phyloP scores from a whole-genome alignment of 2,329 filamentous ascomycete species.

The Fusarium floridanum region DNA sequence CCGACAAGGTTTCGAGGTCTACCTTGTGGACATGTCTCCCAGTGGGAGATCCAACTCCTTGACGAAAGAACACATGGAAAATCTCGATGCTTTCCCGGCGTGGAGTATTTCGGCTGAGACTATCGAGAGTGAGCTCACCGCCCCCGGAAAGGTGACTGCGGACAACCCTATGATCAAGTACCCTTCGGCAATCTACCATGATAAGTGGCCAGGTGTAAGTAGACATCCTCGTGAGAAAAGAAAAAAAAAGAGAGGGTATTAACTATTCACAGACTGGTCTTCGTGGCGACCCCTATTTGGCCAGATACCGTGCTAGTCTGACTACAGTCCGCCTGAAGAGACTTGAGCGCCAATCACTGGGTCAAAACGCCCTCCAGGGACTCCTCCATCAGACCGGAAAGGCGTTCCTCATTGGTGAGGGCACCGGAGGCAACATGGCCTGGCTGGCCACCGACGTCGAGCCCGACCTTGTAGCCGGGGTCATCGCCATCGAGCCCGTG shows the following conservation, averaged over 20 bases:
- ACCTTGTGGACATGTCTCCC: slow-evolving; percentile 58
- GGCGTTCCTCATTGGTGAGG: slow-evolving; percentile 63
- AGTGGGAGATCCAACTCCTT: slow-evolving; percentile 53
- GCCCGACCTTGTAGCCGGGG: slow-evolving; percentile 61
- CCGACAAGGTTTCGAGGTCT: slow-evolving; percentile 56
- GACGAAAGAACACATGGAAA: too few species aligned
- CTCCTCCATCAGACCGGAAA: slow-evolving; percentile 59
- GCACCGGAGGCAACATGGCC: slow-evolving; percentile 60
- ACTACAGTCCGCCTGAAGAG: slow-evolving; percentile 51
- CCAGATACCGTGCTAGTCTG: slow-evolving; percentile 60
- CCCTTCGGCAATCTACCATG: slow-evolving; percentile 49
- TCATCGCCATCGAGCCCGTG: slow-evolving; percentile 65
- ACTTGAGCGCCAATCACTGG: slow-evolving; percentile 48
- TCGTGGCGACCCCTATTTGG: slow-evolving; percentile 61
- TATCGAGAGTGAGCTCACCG: slow-evolving; percentile 52
- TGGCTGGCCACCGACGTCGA: slow-evolving; percentile 63
- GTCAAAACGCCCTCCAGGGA: slow-evolving; percentile 53
- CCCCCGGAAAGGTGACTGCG: slow-evolving; percentile 32
- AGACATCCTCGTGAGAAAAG: too few species aligned
- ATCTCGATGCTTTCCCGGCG: too few species aligned
- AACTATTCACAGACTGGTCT: slow-evolving; percentile 47
- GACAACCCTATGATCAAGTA: slow-evolving; percentile 4
- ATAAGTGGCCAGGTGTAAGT: slow-evolving; percentile 57
- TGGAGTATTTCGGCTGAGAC: slow-evolving; percentile 3
- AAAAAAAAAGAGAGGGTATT: not conserved